Evolutionary conservation across 2,329 filamentous ascomycete genomes (phyloP).

Genomic region (Pseudocercospora eumusae): DNA sequence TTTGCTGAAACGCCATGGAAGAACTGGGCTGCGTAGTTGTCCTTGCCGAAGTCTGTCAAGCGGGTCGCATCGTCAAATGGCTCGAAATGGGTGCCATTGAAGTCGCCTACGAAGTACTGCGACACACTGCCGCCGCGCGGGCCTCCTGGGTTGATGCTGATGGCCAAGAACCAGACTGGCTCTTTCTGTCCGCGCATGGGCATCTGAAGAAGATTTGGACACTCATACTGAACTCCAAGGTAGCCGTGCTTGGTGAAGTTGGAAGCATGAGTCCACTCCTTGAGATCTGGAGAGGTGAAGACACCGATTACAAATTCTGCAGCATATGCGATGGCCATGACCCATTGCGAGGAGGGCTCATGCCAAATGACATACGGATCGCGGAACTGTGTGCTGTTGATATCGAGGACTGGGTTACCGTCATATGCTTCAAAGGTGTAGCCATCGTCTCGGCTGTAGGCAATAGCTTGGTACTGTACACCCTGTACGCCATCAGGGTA

Average conservation of each 20-base stretch:
- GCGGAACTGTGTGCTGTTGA: slow-evolving; percentile 59
- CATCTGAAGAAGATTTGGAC: slow-evolving; percentile 62
- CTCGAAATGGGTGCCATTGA: slow-evolving; percentile 65
- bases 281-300: slow-evolving; percentile 62
- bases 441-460: slow-evolving; percentile 63
- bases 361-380: slow-evolving; percentile 67
- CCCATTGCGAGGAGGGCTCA: slow-evolving; percentile 54
- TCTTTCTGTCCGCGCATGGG: slow-evolving; percentile 50
- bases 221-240: slow-evolving; percentile 62
- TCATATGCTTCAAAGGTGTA: slow-evolving; percentile 63
- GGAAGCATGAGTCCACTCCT: slow-evolving; percentile 58
- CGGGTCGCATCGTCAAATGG: slow-evolving; percentile 45
- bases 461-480: slow-evolving; percentile 59
- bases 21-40: slow-evolving; percentile 61
- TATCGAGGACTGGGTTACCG: slow-evolving; percentile 61
- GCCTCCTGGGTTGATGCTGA: slow-evolving; percentile 61
- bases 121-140: slow-evolving; percentile 58
- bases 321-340: slow-evolving; percentile 58
- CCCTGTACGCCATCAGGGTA: slow-evolving; percentile 38
- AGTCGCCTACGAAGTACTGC: slow-evolving; percentile 60
- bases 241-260: slow-evolving; percentile 60
- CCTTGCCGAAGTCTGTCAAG: slow-evolving; percentile 41
- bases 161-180: slow-evolving; percentile 49
- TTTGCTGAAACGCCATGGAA: slow-evolving; percentile 51
- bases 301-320: slow-evolving; percentile 60